A percentile compares a stretch with the other conserved stretches of the same genome.
Evolutionary conservation across 2,329 filamentous ascomycete species (phyloP).

Genomic region (Dothideomycetes sp.): DNA sequence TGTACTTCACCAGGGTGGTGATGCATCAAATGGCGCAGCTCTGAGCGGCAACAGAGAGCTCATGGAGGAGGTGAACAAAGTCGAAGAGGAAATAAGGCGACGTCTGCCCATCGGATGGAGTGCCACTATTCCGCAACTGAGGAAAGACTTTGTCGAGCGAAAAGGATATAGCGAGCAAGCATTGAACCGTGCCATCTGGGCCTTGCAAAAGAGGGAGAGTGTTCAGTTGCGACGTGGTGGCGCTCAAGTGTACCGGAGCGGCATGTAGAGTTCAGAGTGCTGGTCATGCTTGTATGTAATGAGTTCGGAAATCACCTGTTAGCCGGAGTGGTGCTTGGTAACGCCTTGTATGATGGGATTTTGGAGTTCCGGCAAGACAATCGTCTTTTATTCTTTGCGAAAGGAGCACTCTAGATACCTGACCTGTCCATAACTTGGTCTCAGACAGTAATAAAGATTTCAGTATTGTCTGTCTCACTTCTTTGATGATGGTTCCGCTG

Average conservation of each 20-base stretch:
- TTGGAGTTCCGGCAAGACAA: not conserved
- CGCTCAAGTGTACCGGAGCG: slow-evolving; percentile 54
- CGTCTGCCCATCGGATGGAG: slow-evolving; percentile 87
- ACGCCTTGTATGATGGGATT: not conserved
- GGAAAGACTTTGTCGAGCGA: slow-evolving; percentile 82
- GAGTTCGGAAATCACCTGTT: too few relatives aligned
- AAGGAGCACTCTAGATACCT: not conserved
- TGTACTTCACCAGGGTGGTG: slow-evolving; percentile 39
- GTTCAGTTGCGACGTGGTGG: slow-evolving; percentile 72
- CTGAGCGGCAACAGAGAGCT: slow-evolving; percentile 71
- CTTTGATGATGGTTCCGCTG: too few relatives aligned
- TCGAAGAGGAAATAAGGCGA: slow-evolving; percentile 81
- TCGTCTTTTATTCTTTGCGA: not conserved
- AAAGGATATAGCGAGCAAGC: slow-evolving; percentile 83
- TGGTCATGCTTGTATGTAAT: too few relatives aligned
- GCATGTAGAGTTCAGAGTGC: too few relatives aligned
- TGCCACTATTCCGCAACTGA: slow-evolving; percentile 75
- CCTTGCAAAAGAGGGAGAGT: slow-evolving; percentile 79
- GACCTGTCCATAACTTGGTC: not conserved
- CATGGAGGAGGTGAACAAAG: slow-evolving; percentile 75
- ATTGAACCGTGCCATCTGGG: slow-evolving; percentile 71
- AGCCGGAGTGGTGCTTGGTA: too few relatives aligned
- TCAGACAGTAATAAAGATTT: not conserved
- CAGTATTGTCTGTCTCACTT: not conserved
- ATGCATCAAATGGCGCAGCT: slow-evolving; percentile 64